Evolutionary conservation across 2,329 filamentous ascomycete species (phyloP).

Genomic region (Chaetomium sp.): DNA sequence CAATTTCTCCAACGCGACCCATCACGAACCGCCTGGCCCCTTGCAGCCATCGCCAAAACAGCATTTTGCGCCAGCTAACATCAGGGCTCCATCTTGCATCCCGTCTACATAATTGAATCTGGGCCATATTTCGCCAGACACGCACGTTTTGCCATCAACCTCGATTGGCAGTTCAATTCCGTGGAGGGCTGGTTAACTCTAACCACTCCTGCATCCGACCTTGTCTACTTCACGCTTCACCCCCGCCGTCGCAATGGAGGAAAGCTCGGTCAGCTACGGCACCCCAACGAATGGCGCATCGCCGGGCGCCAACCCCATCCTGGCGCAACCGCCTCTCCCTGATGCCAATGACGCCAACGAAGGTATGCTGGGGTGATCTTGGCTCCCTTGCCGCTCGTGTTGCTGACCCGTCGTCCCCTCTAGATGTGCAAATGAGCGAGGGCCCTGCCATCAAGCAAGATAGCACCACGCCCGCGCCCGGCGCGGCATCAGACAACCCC

Average conservation of each 20-base stretch:
- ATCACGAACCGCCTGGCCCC: slow-evolving; percentile 30
- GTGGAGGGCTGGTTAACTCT: background rate
- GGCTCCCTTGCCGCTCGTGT: too few relatives aligned
- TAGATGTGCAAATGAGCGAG: slow-evolving; percentile 68
- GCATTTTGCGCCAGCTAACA: slow-evolving; percentile 26
- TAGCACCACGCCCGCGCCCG: slow-evolving; percentile 59
- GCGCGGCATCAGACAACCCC: slow-evolving; percentile 60
- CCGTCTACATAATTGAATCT: background rate
- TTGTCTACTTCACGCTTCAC: slow-evolving; percentile 29
- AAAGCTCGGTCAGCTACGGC: slow-evolving; percentile 57
- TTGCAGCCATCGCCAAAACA: slow-evolving; percentile 29
- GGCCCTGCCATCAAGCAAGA: slow-evolving; percentile 61
- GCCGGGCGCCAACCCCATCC: slow-evolving; percentile 58
- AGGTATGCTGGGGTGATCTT: slow-evolving; percentile 45
- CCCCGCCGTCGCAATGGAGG: slow-evolving; percentile 56
- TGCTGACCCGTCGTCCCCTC: slow-evolving; percentile 17
- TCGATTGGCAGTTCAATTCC: slow-evolving; percentile 10
- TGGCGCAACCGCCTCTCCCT: slow-evolving; percentile 56
- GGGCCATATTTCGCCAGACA: background rate
- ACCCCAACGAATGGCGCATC: slow-evolving; percentile 60
- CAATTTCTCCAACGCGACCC: slow-evolving; percentile 41
- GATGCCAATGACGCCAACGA: slow-evolving; percentile 47
- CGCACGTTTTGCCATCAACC: background rate
- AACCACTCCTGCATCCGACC: background rate
- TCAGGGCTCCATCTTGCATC: slow-evolving; percentile 20